Base-by-base conservation (phyloP, 225 moss, liverwort and hornwort genomes). In the Bryum argenteum region DNA sequence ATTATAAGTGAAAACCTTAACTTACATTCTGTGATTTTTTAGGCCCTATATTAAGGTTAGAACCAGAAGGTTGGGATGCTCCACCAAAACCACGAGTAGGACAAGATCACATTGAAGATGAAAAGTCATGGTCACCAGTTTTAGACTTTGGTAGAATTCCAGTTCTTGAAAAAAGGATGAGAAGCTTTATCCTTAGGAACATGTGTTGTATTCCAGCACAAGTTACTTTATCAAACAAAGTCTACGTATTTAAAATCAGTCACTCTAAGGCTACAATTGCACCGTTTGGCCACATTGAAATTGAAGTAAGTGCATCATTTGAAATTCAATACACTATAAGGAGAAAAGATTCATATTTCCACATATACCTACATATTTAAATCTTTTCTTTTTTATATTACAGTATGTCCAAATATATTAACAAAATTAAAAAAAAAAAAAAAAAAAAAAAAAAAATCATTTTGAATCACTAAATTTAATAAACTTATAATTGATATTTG, bases 131-230 rank as follows among this genome's bases (percentile, higher is more conserved):
- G 70, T 28, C 77, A 22, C 73, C 87, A 0, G 0, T 74, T 11
- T 53, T 89, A 13, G 84, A 91, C 69, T 96, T 91, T 78, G 93
- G 90, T 2, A 82, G 37, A 52, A 87, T 93, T 40, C 82, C 56
- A 58, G 96, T 96, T 60, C 77, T 96, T 18, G 71, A 84, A 19
- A 71, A 83, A 26, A 69, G 4, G 45, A 64, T 52, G 37, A 47
- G 1, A 71, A 84, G 85, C 41, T 81, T 96, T 74, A 62, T 90
- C 12, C 75, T 96, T 5, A 82, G 83, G 18, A 96, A 93, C 38
- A 83, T 90, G 87, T 91, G 91, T 76, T 90, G 86, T 28, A 96
- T 96, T 54, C 74, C 82, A 26, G 93, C 96, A 63, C 65, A 83
- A 8, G 13, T 78, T 17, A 79, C 61, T 65, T 78, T 88, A 50